A percentile compares a stretch with the other conserved stretches of the same genome.
Conservation (phyloP, 2,329 filamentous ascomycete species). For the Ustilaginoidea virens region DNA sequence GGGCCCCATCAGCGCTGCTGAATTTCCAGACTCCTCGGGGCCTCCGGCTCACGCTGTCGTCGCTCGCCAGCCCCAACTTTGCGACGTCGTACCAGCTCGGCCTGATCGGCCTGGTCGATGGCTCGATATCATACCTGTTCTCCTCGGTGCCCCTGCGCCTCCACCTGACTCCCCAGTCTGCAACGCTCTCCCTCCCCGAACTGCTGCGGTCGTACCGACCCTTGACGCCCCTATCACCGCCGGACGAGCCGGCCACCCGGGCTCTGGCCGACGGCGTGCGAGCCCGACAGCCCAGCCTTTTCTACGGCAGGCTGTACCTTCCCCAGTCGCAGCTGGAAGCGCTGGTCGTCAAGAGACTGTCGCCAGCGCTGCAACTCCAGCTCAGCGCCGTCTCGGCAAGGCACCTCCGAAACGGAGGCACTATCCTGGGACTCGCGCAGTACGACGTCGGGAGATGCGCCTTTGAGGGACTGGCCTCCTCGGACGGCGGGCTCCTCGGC, state of each 20-base stretch:
- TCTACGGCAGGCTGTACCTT: conserved; percentile 69
- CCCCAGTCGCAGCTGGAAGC: conserved; percentile 79
- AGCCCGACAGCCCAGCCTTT: conserved; percentile 35
- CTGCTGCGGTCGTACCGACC: conserved; percentile 74
- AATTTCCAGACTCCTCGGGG: conserved; percentile 79
- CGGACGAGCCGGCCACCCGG: conserved; percentile 8
- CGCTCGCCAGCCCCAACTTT: conserved; percentile 82
- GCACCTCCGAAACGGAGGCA: conserved; percentile 58
- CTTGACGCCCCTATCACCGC: conserved; percentile 42
- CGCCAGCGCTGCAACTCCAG: conserved; percentile 63
- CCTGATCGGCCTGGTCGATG: conserved; percentile 81
- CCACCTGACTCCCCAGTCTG: conserved; percentile 51
- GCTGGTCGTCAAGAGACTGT: conserved; percentile 64
- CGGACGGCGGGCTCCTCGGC: conserved; percentile 79
- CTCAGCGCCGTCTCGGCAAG: conserved; percentile 65
- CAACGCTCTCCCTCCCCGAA: conserved; percentile 58
- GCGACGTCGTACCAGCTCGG: conserved; percentile 88
- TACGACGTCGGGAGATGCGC: conserved; percentile 81
- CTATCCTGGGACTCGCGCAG: conserved; percentile 55
- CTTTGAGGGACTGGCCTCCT: conserved; percentile 80
- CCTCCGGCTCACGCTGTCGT: conserved; percentile 73
- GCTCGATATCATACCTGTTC: conserved; percentile 94
- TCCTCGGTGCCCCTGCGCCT: conserved; percentile 65
- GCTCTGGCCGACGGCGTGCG: conserved; percentile 11
- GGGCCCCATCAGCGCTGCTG: conserved; percentile 47